phyloP scores from a whole-genome alignment of 2,329 filamentous ascomycete genomes.

The Coniochaeta pulveracea region DNA sequence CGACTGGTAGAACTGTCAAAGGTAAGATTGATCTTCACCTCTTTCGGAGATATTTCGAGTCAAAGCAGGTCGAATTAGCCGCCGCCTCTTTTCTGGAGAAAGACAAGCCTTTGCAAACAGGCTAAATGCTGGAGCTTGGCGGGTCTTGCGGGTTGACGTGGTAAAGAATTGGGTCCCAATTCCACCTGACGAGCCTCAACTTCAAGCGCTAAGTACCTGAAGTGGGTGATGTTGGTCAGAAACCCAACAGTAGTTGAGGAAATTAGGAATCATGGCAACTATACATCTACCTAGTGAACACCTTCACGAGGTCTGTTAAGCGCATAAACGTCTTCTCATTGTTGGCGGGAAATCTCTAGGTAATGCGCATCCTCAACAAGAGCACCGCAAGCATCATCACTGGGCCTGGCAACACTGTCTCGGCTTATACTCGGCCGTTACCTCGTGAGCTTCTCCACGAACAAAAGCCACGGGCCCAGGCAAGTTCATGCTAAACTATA shows the following conservation, averaged over 20 bases:
- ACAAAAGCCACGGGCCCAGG: not conserved
- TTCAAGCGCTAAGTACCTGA: not conserved
- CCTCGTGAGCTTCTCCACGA: not conserved
- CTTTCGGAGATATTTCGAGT: not conserved
- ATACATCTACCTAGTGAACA: not conserved
- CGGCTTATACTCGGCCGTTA: constrained; percentile 1
- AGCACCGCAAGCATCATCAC: not conserved
- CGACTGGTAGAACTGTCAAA: no score
- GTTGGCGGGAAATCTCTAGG: not conserved
- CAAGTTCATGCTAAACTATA: not conserved
- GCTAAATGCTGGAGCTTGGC: constrained; percentile 3
- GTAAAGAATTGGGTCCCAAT: not conserved
- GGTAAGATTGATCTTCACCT: no score
- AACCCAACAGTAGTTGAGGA: not conserved
- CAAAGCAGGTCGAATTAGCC: constrained; percentile 3
- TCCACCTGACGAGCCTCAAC: not conserved
- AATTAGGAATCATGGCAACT: not conserved
- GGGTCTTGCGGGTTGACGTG: not conserved
- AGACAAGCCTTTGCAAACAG: constrained; percentile 1
- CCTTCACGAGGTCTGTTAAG: not conserved
- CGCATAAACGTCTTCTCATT: not conserved
- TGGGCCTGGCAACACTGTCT: not conserved
- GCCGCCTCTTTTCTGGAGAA: constrained; percentile 1
- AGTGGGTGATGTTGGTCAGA: no score
- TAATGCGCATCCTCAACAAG: no score